phyloP scores from a whole-genome alignment of 208 protist genomes.

The Wallacemonas sp. region DNA sequence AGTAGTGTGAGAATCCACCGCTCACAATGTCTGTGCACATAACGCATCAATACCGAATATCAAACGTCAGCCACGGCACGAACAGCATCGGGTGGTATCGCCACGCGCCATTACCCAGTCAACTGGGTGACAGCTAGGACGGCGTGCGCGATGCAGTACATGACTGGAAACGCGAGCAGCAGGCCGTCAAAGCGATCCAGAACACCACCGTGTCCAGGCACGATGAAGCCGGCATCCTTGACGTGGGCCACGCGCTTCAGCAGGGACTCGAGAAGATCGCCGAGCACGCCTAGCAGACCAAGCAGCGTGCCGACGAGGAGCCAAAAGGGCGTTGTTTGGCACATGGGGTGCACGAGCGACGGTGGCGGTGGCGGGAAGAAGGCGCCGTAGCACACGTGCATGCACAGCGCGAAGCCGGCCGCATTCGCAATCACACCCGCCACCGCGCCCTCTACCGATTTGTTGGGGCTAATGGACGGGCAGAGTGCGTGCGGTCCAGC shows the following conservation, averaged over 20 bases:
- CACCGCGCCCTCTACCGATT: slow-evolving; percentile 84
- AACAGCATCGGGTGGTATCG: too few species aligned
- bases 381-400: slow-evolving; percentile 37
- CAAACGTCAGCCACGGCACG: too few species aligned
- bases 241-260: slow-evolving; percentile 84
- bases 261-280: slow-evolving; percentile 88
- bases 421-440: slow-evolving; percentile 60
- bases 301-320: slow-evolving; percentile 58
- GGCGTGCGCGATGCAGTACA: slow-evolving; percentile 54
- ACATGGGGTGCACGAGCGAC: slow-evolving; percentile 33
- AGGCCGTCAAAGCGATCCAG: slow-evolving; percentile 90
- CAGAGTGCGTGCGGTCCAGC: slow-evolving; percentile 57
- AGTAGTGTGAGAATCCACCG: too few species aligned
- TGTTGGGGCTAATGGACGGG: slow-evolving; percentile 84
- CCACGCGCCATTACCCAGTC: too few species aligned
- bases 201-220: slow-evolving; percentile 90
- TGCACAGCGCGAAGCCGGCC: slow-evolving; percentile 45
- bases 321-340: slow-evolving; percentile 40
- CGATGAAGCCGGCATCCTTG: slow-evolving; percentile 85
- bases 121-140: slow-evolving; percentile 20
- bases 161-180: slow-evolving; percentile 74
- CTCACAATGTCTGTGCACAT: too few species aligned
- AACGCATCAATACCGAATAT: too few species aligned
- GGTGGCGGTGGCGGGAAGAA: slow-evolving; percentile 21
- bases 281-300: slow-evolving; percentile 74